Evolutionary conservation across 164 flowering plant species (phyloP).

Genomic region (Sextonia rubra): DNA sequence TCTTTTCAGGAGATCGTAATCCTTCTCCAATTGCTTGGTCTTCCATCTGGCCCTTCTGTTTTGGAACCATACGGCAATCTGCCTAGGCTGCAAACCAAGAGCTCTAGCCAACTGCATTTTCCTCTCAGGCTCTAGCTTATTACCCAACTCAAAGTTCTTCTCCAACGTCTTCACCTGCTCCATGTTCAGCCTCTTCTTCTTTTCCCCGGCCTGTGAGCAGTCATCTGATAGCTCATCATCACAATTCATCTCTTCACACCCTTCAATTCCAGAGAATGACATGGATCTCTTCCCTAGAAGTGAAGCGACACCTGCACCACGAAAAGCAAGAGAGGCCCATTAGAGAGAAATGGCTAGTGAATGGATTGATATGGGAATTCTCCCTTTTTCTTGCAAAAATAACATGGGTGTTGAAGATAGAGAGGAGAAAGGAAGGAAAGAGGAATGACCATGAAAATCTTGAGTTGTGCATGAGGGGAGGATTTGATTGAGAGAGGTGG

Average conservation of each 20-base stretch:
- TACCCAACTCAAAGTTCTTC: conserved; percentile 80
- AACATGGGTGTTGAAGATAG: background rate
- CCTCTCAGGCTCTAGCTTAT: conserved; percentile 90
- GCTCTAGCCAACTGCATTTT: conserved; percentile 80
- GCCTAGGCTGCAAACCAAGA: conserved; percentile 81
- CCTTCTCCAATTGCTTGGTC: conserved; percentile 87
- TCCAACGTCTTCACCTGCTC: conserved; percentile 83
- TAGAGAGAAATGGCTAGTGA: background rate
- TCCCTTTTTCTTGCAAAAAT: background rate
- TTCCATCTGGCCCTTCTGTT: conserved; percentile 91
- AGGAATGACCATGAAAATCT: conserved; percentile 58
- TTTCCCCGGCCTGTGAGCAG: conserved; percentile 59
- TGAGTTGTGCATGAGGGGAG: conserved; percentile 64
- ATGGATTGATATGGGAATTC: background rate
- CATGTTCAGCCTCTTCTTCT: conserved; percentile 76
- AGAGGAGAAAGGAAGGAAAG: background rate
- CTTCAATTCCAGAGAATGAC: conserved; percentile 61
- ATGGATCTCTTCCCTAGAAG: conserved; percentile 68
- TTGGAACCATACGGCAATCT: conserved; percentile 87
- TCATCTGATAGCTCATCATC: conserved; percentile 54
- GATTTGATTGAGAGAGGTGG: conserved; percentile 46
- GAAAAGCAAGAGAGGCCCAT: conserved; percentile 3
- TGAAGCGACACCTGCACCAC: conserved; percentile 47
- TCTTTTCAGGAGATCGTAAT: conserved; percentile 66
- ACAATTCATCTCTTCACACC: conserved; percentile 32